Percentiles rank a stretch among this genome's conserved stretches.
Conservation (phyloP, 345 rosid species). For the Acer campestre region DNA sequence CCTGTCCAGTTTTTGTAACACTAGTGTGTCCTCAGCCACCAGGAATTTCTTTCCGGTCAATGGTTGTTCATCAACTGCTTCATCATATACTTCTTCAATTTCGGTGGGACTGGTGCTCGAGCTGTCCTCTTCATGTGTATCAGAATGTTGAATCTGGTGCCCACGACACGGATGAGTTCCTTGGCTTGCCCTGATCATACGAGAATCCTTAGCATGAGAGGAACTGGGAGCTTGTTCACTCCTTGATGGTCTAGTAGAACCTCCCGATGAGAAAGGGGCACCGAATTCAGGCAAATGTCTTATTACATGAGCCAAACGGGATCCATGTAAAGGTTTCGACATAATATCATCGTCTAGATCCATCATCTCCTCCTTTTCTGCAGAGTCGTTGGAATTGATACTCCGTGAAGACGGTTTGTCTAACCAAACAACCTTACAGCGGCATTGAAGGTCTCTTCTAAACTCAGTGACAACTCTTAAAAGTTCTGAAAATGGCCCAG, state of each 20-base stretch:
- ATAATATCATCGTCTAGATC: conserved; percentile 45
- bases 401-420: conserved; percentile 41
- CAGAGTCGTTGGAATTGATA: conserved; percentile 10
- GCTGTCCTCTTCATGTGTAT: conserved; percentile 31
- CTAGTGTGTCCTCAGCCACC: conserved; percentile 56
- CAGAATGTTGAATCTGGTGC: conserved; percentile 6
- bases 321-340: conserved; percentile 73
- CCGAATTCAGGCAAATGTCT: conserved; percentile 63
- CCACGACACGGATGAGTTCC: background rate
- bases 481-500: conserved; percentile 49
- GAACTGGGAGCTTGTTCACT: background rate
- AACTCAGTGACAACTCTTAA: conserved; percentile 43
- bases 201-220: conserved; percentile 7
- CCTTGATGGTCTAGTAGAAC: conserved; percentile 13
- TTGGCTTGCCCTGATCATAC: conserved; percentile 1
- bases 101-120: conserved; percentile 18
- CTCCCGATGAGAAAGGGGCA: conserved; percentile 25
- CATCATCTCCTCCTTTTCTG: conserved; percentile 14
- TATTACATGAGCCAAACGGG: conserved; percentile 48
- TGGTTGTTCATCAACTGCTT: conserved; percentile 31
- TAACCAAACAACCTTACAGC: conserved; percentile 71
- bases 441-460: conserved; percentile 35
- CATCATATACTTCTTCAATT: conserved; percentile 12
- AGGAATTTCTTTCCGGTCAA: conserved; percentile 61
- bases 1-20: conserved; percentile 26